Conservation (phyloP, 129 eudicot species). For the Erigeron canadensis region DNA sequence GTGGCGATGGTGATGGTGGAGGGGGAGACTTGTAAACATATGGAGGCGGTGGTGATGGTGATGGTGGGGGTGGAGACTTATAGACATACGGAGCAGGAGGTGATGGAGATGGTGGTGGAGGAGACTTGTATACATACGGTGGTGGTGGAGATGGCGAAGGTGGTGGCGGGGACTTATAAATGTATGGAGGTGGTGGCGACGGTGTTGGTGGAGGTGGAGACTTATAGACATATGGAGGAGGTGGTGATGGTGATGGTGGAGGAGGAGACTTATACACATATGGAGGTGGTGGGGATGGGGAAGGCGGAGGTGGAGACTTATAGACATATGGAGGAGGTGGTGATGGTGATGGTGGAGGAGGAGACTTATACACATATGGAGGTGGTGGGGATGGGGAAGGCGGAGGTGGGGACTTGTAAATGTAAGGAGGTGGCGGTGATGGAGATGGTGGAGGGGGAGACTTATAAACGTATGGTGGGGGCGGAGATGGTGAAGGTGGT, state of each 20-base stretch:
- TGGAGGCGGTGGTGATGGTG: not conserved
- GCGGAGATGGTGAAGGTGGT: constrained; percentile 13
- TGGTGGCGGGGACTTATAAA: too few species aligned
- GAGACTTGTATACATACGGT: too few species aligned
- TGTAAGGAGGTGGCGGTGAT: constrained; percentile 1
- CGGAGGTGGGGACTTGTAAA: constrained; percentile 16
- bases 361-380: not conserved
- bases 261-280: not conserved
- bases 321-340: constrained; percentile 16
- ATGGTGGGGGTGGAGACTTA: too few species aligned
- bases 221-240: not conserved
- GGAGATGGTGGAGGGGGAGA: constrained; percentile 29
- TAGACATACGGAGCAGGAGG: constrained; percentile 15
- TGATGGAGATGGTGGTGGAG: not conserved
- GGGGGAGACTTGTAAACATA: not conserved
- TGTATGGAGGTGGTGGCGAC: too few species aligned
- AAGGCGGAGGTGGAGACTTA: constrained; percentile 18
- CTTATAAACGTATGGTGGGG: not conserved
- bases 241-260: not conserved
- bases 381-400: constrained; percentile 16
- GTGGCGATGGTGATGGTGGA: too few species aligned
- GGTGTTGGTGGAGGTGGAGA: constrained; percentile 6
- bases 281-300: not conserved
- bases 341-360: not conserved
- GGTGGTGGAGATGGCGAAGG: too few species aligned